Percentiles rank a stretch among this genome's conserved stretches.
These are phyloP conservation scores for Piper betle DNA, from an alignment of 164 flowering plant genomes.

Conservation along the genomic window DNA sequence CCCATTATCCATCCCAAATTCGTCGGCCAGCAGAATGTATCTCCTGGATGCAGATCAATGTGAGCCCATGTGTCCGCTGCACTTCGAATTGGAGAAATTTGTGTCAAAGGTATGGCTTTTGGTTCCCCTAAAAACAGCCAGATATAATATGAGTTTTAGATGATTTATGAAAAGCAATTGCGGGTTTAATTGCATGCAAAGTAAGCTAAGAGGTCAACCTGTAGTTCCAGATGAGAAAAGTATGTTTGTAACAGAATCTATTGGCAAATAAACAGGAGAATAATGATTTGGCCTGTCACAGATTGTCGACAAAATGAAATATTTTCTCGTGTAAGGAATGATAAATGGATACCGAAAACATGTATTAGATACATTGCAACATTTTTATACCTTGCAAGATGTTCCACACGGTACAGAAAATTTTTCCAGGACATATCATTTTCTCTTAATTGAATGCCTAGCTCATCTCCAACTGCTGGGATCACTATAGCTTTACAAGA, in stretches of 20 bases:
- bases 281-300: slow-evolving; percentile 42
- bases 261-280: slow-evolving; percentile 49
- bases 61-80: slow-evolving; percentile 76
- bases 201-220: slow-evolving; percentile 26
- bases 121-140: slow-evolving; percentile 56
- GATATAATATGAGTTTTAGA: not conserved
- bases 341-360: not conserved
- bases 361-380: not conserved
- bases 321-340: not conserved
- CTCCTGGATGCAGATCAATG: slow-evolving; percentile 40
- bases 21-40: slow-evolving; percentile 82
- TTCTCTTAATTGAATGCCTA: slow-evolving; percentile 42
- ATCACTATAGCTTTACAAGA: slow-evolving; percentile 55
- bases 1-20: slow-evolving; percentile 97
- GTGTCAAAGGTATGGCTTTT: slow-evolving; percentile 94
- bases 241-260: slow-evolving; percentile 50
- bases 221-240: slow-evolving; percentile 97
- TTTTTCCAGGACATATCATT: slow-evolving; percentile 69
- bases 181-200: not conserved
- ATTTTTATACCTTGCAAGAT: slow-evolving; percentile 60
- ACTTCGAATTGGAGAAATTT: slow-evolving; percentile 62
- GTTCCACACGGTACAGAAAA: slow-evolving; percentile 38
- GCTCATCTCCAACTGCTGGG: slow-evolving; percentile 52
- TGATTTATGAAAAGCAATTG: not conserved
- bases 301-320: not conserved